These are phyloP conservation scores for Boletus sp. DNA, from an alignment of 1,284 basidiomycete species.

Conservation along the genomic window DNA sequence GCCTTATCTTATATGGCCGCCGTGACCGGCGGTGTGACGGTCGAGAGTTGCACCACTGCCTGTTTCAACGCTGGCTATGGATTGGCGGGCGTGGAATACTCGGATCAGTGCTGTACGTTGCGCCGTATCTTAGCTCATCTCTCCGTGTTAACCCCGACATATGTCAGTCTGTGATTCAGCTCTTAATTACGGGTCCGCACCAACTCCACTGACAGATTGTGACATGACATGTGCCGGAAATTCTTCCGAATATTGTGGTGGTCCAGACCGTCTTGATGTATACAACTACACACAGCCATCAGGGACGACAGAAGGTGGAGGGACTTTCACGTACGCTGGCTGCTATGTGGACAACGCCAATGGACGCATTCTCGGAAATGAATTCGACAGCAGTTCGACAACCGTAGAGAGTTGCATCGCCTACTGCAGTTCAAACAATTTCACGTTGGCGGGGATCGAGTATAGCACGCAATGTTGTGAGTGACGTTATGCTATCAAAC, in stretches of 20 bases:
- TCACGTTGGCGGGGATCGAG: conserved; percentile 50
- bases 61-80: conserved; percentile 65
- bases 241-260: conserved; percentile 66
- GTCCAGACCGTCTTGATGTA: conserved; percentile 48
- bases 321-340: conserved; percentile 48
- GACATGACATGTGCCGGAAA: conserved; percentile 69
- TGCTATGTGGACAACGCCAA: conserved; percentile 52
- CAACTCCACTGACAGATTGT: conserved; percentile 53
- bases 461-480: conserved; percentile 62
- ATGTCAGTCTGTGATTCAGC: conserved; percentile 55
- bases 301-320: neutral
- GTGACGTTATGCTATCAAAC: conserved; percentile 27
- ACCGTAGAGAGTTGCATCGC: conserved; percentile 54
- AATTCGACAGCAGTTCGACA: conserved; percentile 35
- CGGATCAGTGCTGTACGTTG: conserved; percentile 52
- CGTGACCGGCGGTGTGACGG: conserved; percentile 28
- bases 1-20: conserved; percentile 49
- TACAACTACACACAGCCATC: conserved; percentile 25
- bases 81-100: conserved; percentile 48
- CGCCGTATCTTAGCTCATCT: neutral
- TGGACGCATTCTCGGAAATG: conserved; percentile 51
- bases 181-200: conserved; percentile 51
- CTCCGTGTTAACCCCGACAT: neutral
- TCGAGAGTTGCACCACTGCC: conserved; percentile 36
- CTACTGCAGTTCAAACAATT: conserved; percentile 47